These are phyloP conservation scores for Podila verticillata DNA, from an alignment of 192 early-diverging fungal genomes.

Conservation along the genomic window DNA sequence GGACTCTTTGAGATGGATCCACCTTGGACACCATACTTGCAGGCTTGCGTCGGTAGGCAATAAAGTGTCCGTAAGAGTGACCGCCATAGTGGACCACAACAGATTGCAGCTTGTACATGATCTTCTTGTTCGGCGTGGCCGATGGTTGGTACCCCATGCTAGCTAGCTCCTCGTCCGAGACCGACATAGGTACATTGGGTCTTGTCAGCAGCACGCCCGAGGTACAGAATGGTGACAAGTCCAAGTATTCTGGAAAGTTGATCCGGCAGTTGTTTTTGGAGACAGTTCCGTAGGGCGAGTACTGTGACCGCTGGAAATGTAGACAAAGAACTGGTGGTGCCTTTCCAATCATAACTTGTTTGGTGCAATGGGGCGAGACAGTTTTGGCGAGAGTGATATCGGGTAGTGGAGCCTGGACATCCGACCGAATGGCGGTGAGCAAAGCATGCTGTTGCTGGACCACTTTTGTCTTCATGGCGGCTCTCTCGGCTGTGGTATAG, in stretches of 20 bases:
- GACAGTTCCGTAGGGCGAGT: conserved; percentile 72
- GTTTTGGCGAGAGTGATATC: conserved; percentile 52
- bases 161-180: conserved; percentile 19
- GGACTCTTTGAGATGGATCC: conserved; percentile 2
- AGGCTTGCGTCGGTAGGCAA: conserved; percentile 72
- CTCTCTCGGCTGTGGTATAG: conserved; percentile 6
- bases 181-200: conserved; percentile 67
- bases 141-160: conserved; percentile 7
- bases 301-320: conserved; percentile 86
- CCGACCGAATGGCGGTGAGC: conserved; percentile 54
- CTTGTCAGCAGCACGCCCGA: conserved; percentile 61
- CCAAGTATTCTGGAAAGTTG: conserved; percentile 81
- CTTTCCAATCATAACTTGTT: conserved; percentile 84
- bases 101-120: conserved; percentile 69
- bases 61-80: conserved; percentile 83
- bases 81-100: conserved; percentile 77
- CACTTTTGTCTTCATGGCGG: conserved; percentile 19
- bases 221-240: conserved; percentile 77
- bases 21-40: conserved; percentile 38
- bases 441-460: conserved; percentile 20
- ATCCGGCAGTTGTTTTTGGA: conserved; percentile 88
- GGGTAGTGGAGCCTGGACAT: conserved; percentile 56
- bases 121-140: neutral
- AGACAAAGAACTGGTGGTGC: conserved; percentile 83
- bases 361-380: conserved; percentile 64